Conservation (phyloP, 164 flowering plant genomes). For the Nymphaea thermarum region DNA sequence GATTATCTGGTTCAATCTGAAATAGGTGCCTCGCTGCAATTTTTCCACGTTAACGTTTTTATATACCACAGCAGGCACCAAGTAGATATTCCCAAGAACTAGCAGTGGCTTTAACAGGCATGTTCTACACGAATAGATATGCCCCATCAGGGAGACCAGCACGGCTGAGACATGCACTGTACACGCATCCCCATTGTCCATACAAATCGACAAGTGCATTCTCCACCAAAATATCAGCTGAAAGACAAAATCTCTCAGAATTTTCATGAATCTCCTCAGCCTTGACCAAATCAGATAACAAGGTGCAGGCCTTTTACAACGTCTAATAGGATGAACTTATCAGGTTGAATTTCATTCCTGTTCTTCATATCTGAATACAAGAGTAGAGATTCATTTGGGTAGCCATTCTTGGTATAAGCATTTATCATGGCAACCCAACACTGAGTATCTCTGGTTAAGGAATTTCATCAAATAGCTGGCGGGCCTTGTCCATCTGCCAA, state of each 20-base stretch:
- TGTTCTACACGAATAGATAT: slow-evolving; percentile 29
- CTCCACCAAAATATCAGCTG: slow-evolving; percentile 18
- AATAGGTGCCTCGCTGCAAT: slow-evolving; percentile 37
- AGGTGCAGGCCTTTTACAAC: slow-evolving; percentile 41
- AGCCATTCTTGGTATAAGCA: slow-evolving; percentile 30
- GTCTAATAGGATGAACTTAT: slow-evolving; percentile 28
- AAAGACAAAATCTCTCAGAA: slow-evolving; percentile 22
- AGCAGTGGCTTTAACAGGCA: slow-evolving; percentile 45
- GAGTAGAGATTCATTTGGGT: slow-evolving; percentile 25
- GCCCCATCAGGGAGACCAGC: slow-evolving; percentile 46
- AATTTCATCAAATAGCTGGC: slow-evolving; percentile 40
- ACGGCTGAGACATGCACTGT: slow-evolving; percentile 34
- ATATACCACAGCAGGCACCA: slow-evolving; percentile 41
- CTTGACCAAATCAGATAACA: slow-evolving; percentile 15
- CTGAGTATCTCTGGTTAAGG: slow-evolving; percentile 28
- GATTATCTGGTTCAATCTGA: slow-evolving; percentile 51
- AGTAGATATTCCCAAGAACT: slow-evolving; percentile 58
- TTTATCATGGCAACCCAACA: slow-evolving; percentile 34
- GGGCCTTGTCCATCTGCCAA: slow-evolving; percentile 32
- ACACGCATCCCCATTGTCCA: slow-evolving; percentile 31
- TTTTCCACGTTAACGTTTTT: slow-evolving; percentile 40
- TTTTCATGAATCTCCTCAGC: slow-evolving; percentile 38
- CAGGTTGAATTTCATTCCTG: slow-evolving; percentile 16
- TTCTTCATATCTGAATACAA: slow-evolving; percentile 16
- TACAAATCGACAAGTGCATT: slow-evolving; percentile 48